These are phyloP conservation scores for Thelonectria olida DNA, from an alignment of 2,329 filamentous ascomycete genomes.

Conservation along the genomic window DNA sequence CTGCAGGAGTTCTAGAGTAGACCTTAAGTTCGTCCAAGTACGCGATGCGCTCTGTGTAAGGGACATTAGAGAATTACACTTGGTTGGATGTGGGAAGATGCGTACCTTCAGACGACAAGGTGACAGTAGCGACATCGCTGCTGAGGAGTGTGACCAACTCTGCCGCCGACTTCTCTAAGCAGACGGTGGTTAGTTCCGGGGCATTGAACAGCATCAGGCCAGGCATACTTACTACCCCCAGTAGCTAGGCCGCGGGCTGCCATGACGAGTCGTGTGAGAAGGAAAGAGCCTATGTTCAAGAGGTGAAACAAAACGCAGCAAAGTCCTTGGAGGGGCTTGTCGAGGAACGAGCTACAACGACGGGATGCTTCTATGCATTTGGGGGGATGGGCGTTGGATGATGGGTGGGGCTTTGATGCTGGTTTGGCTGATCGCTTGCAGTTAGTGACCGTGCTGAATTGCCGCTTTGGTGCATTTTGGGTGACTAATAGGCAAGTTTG, in stretches of 20 bases:
- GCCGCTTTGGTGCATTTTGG: too few relatives aligned
- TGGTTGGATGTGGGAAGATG: background rate
- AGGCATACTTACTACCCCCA: conserved; percentile 52
- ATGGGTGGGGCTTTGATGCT: too few relatives aligned
- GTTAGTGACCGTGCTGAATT: too few relatives aligned
- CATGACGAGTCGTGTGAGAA: conserved; percentile 37
- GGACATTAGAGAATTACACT: conserved; percentile 24
- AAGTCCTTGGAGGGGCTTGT: background rate
- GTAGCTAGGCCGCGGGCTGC: conserved; percentile 44
- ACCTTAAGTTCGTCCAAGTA: conserved; percentile 75
- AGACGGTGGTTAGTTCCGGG: conserved; percentile 24
- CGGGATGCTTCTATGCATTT: too few relatives aligned
- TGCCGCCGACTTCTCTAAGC: conserved; percentile 70
- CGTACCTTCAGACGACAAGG: conserved; percentile 67
- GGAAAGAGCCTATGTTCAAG: background rate
- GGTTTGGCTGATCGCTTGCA: too few relatives aligned
- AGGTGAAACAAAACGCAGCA: background rate
- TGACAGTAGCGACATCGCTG: conserved; percentile 68
- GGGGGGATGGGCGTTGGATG: conserved; percentile 2
- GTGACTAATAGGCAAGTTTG: too few relatives aligned
- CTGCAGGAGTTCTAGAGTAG: conserved; percentile 69
- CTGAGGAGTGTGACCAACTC: conserved; percentile 69
- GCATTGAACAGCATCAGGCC: background rate
- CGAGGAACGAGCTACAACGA: background rate
- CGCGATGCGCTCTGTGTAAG: conserved; percentile 66